Evolutionary conservation across 2,329 filamentous ascomycete species (phyloP), one percentile per base, ranked within the genome.

Genomic region (Gyromitra esculenta): DNA sequence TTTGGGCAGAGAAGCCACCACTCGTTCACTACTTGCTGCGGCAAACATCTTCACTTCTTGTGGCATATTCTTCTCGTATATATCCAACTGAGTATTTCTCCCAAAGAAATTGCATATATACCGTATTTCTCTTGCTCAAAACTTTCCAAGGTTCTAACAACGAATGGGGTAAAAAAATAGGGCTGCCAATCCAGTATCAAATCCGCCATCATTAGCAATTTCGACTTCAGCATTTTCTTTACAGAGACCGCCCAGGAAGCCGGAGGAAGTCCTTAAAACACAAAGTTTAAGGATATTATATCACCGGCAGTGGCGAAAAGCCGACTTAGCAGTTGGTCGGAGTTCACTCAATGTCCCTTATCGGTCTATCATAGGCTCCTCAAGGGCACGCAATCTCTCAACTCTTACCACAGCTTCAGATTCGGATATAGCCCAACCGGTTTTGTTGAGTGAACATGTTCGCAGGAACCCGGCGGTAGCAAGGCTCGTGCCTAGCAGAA

Each of bases 61-160:
- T 50, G 13, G 45, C 35, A 39, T 39, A 62, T 62, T 62, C 57
- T 62, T n/a, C 45, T 15, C 21, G 31, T 35, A 69, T 25, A 31
- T 35, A 21, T 8, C 35, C 64, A 45, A 39, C 48, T 56, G 43
- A 65, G 72, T 65, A 71, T 39, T 65, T 50, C 35, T 45, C 65
- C 65, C 59, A n/a, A 18, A 62, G 8, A 63, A 54, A 43, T 35
- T 39, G 37, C 35, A 62, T 37, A 37, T 43, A 21, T 60, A 73
- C 13, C 59, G 31, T 66, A 73, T 39, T 59, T 56, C 35, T 64
- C 50, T 52, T 45, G 35, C 35, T 63, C 37, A 43, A 15, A 2
- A 45, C 25, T 41, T 43, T 56, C 18, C 7, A 9, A 37, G 37
- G 8, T 50, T 41, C 65, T 75, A 57, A 75, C 18, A 3, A 37